Evolutionary conservation across 805 yeast species (phyloP), one percentile per base, ranked within the genome.

Genomic region (Saturnispora bothae): DNA sequence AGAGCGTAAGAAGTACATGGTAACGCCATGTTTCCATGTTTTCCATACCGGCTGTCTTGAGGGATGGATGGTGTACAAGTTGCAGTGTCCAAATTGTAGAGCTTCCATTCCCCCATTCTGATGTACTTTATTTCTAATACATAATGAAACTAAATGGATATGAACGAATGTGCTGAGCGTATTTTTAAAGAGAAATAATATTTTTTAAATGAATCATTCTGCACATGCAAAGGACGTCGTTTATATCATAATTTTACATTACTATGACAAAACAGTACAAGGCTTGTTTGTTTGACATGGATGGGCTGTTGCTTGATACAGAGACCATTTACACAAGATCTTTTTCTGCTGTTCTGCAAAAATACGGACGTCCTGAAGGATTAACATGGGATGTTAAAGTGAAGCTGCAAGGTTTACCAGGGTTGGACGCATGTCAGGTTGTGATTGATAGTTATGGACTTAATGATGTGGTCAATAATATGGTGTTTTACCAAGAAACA

Each of bases 41-140:
- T 89, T 86, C 70, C 96, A 88, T 53, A 71, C 84, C 2, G 77
- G 72, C n/a, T 88, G 97, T 60, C 63, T 89, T 45, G 94, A 83
- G 53, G 75, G 71, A 44, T 89, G 96, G 96, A 85, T 89, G 96
- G 73, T 78, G 55, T 82, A 84, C 54, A 83, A 86, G 50, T 60
- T 89, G 36, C 95, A 86, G 52, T 89, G 97, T 60, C 97, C 97
- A 1, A 88, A 86, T 5, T 89, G 97, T 59, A 70, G 96, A 51
- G 73, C 75, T 40, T 71, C 84, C 17, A 61, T 89, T 29, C 96
- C 96, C 2, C 95, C 96, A 1, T 62, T 82, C 38, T 84, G 58
- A 60, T 10, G 25, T 22, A 8, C 7, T 22, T 22, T 22, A 7
- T 22, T 8, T 22, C 10, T 22, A 8, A 8, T 22, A 22, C 10